A percentile compares a stretch with the other conserved stretches of the same genome.
Conservation (phyloP, 2,329 filamentous ascomycete species). For the Didymella sp. region DNA sequence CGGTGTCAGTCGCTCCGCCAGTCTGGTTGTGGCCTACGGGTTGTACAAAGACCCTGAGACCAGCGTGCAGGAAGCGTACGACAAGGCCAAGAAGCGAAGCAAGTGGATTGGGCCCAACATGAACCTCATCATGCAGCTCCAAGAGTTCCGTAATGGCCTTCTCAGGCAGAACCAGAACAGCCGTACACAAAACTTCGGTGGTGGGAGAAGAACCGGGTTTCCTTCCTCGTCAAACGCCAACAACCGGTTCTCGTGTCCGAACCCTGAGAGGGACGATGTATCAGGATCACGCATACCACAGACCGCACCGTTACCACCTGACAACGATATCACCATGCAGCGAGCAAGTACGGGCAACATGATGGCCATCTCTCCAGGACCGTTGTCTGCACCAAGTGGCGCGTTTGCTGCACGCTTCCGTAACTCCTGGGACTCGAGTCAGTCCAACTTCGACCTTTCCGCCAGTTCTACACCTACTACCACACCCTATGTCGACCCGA, state of each 20-base stretch:
- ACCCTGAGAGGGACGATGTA: slow-evolving; percentile 41
- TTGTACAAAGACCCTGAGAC: slow-evolving; percentile 78
- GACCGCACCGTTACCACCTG: slow-evolving; percentile 50
- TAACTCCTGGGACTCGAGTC: slow-evolving; percentile 51
- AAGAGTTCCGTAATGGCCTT: slow-evolving; percentile 71
- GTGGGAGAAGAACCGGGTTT: slow-evolving; percentile 43
- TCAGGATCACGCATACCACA: slow-evolving; percentile 47
- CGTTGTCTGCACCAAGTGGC: slow-evolving; percentile 50
- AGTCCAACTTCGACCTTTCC: slow-evolving; percentile 44
- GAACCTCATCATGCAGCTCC: slow-evolving; percentile 88
- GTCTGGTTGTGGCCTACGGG: slow-evolving; percentile 85
- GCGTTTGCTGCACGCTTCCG: slow-evolving; percentile 48
- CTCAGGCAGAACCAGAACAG: slow-evolving; percentile 44
- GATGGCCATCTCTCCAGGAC: slow-evolving; percentile 52
- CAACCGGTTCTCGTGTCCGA: slow-evolving; percentile 37
- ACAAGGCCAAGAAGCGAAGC: slow-evolving; percentile 79
- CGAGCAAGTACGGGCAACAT: slow-evolving; percentile 55
- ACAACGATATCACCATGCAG: slow-evolving; percentile 57
- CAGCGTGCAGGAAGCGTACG: slow-evolving; percentile 83
- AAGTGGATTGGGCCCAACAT: slow-evolving; percentile 91
- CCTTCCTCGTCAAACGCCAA: slow-evolving; percentile 34
- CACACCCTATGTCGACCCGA: slow-evolving; percentile 48
- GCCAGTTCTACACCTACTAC: slow-evolving; percentile 39
- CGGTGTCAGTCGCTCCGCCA: slow-evolving; percentile 83
- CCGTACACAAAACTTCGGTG: slow-evolving; percentile 42